phyloP scores from a whole-genome alignment of 2,329 filamentous ascomycete species.

The Hypoxylon sp. region DNA sequence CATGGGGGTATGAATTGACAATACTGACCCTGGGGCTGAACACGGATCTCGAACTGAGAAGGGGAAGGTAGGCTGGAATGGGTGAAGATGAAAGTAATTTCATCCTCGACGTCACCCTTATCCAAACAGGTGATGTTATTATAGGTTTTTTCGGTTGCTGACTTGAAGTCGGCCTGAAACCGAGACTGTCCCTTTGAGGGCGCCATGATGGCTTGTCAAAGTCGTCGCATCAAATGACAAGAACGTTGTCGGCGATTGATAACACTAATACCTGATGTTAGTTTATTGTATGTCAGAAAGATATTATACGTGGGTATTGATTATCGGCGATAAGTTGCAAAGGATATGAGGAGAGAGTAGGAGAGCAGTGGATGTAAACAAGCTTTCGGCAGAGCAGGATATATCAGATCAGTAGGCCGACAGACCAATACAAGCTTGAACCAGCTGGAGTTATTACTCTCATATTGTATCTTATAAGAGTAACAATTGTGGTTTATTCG shows the following conservation, averaged over 20 bases:
- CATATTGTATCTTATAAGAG: no score
- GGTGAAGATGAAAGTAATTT: conserved; percentile 73
- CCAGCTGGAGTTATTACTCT: no score
- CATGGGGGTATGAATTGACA: not conserved
- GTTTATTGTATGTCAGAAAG: not conserved
- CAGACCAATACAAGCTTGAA: no score
- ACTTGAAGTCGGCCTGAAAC: conserved; percentile 48
- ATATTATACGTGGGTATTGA: not conserved
- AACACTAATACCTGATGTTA: not conserved
- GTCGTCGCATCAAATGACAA: not conserved
- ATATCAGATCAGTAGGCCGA: not conserved
- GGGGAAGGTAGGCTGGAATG: conserved; percentile 48
- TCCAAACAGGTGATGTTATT: conserved; percentile 66
- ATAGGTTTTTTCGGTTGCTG: conserved; percentile 37
- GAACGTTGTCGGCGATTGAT: not conserved
- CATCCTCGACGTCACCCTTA: conserved; percentile 78
- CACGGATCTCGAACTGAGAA: conserved; percentile 56
- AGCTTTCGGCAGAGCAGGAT: not conserved
- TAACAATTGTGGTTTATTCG: no score
- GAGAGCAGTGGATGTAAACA: not conserved
- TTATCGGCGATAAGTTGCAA: not conserved
- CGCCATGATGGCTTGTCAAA: conserved; percentile 40
- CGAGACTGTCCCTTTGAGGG: conserved; percentile 31
- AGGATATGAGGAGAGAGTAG: not conserved
- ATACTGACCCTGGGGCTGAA: conserved; percentile 56